Base-by-base conservation (phyloP, 208 protist species). In the Leishmania lainsoni region DNA sequence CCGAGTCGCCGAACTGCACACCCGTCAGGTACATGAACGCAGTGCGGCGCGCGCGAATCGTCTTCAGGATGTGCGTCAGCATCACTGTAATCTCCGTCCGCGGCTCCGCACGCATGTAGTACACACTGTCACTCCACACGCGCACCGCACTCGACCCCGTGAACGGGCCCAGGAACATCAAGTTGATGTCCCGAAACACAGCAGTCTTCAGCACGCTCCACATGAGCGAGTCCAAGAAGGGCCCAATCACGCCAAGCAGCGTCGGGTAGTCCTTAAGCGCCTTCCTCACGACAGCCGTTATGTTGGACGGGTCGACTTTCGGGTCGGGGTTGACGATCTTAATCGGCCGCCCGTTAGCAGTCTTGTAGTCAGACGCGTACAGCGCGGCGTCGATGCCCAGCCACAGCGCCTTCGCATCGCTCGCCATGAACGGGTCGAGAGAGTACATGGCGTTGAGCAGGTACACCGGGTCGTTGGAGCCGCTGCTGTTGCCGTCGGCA, bases 91-190 rank as follows among this genome's bases (percentile, higher is more conserved):
- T 29, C 76, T 88, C 90, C 2, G 76, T 14, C 9, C 75, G 76
- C 22, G 87, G 85, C 9, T 92, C 89, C 2, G 84, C 75, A 5
- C 72, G 56, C 71, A 80, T 74, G 72, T 87, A 87, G 76, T 89
- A 91, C 42, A 83, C 70, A 39, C 82, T 66, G 6, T 32, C 73
- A 17, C 75, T 71, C 85, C 88, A 87, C 42, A 45, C 39, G 3
- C 88, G 80, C 52, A 84, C 78, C 10, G 56, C 73, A 12, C 69
- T 54, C 14, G 29, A 81, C 26, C 58, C 59, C 26, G 74, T 87
- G 56, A 84, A 79, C 12, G 84, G 82, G 8, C 66, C 69, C 65
- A 92, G 81, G 32, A 81, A 70, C 6, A 87, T 83, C 52, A 92
- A 26, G 48, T 72, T 63, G 51, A 71, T 81, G 48, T 32, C 3